Percentiles rank a stretch among this genome's conserved stretches.
phyloP scores from a whole-genome alignment of 2,329 filamentous ascomycete species.

The Nemania sp. region DNA sequence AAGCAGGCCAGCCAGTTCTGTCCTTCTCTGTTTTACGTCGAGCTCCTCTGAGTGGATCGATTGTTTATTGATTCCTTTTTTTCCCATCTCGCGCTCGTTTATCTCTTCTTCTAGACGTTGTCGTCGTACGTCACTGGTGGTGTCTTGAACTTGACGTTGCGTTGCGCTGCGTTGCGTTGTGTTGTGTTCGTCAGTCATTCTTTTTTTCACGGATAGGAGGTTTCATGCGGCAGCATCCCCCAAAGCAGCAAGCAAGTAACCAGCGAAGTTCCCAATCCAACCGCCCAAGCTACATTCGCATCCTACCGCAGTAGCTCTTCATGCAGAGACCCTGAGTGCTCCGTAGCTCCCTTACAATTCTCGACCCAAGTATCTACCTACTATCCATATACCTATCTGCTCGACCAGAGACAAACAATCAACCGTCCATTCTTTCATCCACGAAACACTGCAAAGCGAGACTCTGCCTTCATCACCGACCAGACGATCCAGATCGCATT shows the following conservation, averaged over 20 bases:
- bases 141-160: constrained; percentile 26
- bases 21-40: constrained; percentile 21
- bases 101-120: constrained; percentile 1
- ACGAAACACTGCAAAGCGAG: constrained; percentile 28
- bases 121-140: constrained; percentile 32
- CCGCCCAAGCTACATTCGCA: constrained; percentile 25
- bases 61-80: constrained; percentile 19
- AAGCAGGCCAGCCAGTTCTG: neutral
- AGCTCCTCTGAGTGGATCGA: constrained; percentile 25
- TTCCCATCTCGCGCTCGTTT: constrained; percentile 15
- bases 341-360: constrained; percentile 23
- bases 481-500: constrained; percentile 24
- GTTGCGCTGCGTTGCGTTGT: too few relatives aligned
- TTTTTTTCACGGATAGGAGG: constrained; percentile 23
- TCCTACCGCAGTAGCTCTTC: constrained; percentile 23
- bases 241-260: neutral
- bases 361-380: constrained; percentile 22
- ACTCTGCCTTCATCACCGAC: constrained; percentile 36
- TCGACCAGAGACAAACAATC: constrained; percentile 24
- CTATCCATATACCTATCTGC: neutral
- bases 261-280: constrained; percentile 34
- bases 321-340: constrained; percentile 36
- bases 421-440: constrained; percentile 24
- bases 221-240: constrained; percentile 32
- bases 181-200: too few relatives aligned